Evolutionary conservation across 1,139 yeast species (phyloP), one percentile per base, ranked within the genome.

Genomic region (Zygosaccharomyces pseudobailii): DNA sequence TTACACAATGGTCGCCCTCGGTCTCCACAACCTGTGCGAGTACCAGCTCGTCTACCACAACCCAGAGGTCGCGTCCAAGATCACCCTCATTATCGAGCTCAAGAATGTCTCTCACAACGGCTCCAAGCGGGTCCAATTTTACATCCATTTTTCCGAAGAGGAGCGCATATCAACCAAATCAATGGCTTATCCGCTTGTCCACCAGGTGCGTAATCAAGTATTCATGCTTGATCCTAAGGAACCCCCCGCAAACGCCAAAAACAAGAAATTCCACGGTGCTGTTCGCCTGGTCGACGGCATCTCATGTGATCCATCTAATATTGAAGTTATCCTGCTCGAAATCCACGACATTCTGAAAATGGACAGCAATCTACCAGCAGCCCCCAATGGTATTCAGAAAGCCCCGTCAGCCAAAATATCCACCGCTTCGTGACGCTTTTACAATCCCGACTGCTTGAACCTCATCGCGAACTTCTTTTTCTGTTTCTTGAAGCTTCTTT

Each of bases 271-370:
- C 38, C 55, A 57, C 4, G 42, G 52, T 32, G 58, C 61, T 3
- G 52, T 64, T 5, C 55, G 60, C 30, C 45, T 64, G 13, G 56
- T 58, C 4, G 59, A 60, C 31, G 67, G 67, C 42, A 56, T 64
- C 7, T 55, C 66, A 3, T 63, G 68, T 45, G 61, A 59, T 38
- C 51, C 65, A 3, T 38, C 46, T 13, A 61, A 61, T 23, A 55
- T 64, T 21, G 64, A 55, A 27, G 51, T 55, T 4, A 51, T 64
- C 10, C 47, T 64, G 10, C 42, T 52, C 9, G 63, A 59, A 20
- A 58, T 64, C 17, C 60, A 63, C 53, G 49, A 50, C 21, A 59
- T 62, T n/a, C 47, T 61, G 24, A 56, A 52, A 37, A 49, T 48
- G 13, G 61, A 48, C 21, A 45, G 49, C 37, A 48, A 48, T 35